Evolutionary conservation across 2,329 filamentous ascomycete species (phyloP), one percentile per base, ranked within the genome.

Genomic region (Exserohilum turcica): DNA sequence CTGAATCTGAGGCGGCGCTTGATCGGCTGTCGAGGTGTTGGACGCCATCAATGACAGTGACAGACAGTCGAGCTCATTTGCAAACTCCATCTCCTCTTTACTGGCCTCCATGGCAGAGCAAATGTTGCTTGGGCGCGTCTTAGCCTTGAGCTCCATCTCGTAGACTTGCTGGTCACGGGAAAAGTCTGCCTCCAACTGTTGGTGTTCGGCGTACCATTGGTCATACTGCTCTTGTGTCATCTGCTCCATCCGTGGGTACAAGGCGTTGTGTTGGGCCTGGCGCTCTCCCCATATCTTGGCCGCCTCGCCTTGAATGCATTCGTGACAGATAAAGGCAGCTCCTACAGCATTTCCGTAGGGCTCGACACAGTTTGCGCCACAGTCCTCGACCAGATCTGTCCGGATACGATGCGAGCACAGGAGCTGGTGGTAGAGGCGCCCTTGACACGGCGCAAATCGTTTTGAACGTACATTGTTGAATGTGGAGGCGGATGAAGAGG

Each of bases 351-450:
- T 54, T 12, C 59, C 60, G 24, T 63, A 59, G 1, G 71, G 66
- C 19, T 74, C 71, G 12, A 73, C 56, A 29, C 72, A 74, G 48
- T 73, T 74, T 35, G 53, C 45, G 19, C 69, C 71, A 43, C 72
- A 73, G 18, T 73, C 68, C 47, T 74, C 71, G 5, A 73, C 70
- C 0, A 73, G 38, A 48, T 73, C 69, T 3, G 72, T 74, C 15
- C 72, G 68, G 35, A 74, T 64, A 5, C 68, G 65, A 55, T 74
- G 72, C 15, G 70, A 71, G 44, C 72, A 73, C 6, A 64, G 48
- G 4, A 74, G 66, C 45, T 73, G 71, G 37, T 74, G 72, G 32
- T 73, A 73, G 6, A 73, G 64, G 6, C 69, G 68, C 9, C 70
- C 70, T 47, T 68, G 67, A 44, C 72, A 74, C 16, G 69, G 64